Conservation (phyloP, 495 filamentous ascomycete species). For the Jackrogersella minutella region DNA sequence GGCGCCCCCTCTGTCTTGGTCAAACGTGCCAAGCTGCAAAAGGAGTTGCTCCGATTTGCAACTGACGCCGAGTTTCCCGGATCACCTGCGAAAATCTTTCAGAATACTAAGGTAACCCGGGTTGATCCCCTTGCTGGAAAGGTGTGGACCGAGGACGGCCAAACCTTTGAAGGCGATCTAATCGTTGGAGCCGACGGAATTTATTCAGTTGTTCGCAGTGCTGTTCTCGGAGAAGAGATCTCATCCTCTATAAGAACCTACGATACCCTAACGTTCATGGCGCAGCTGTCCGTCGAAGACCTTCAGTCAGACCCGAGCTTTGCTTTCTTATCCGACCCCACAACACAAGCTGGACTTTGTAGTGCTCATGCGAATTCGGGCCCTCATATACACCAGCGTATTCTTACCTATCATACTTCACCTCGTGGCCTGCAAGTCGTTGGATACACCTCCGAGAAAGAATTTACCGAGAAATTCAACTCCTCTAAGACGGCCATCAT, state of each 20-base stretch:
- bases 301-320: slow-evolving; percentile 31
- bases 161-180: slow-evolving; percentile 39
- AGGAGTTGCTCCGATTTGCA: slow-evolving; percentile 40
- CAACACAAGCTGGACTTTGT: slow-evolving; percentile 31
- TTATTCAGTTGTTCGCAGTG: slow-evolving; percentile 34
- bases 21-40: slow-evolving; percentile 37
- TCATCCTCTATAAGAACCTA: slow-evolving; percentile 15
- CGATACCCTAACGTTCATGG: slow-evolving; percentile 37
- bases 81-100: slow-evolving; percentile 32
- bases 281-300: slow-evolving; percentile 36
- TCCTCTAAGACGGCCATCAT: slow-evolving; percentile 37
- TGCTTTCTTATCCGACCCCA: slow-evolving; percentile 33
- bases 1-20: slow-evolving; percentile 38
- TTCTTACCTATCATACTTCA: slow-evolving; percentile 40
- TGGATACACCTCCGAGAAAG: slow-evolving; percentile 40
- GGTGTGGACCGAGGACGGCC: slow-evolving; percentile 40
- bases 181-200: slow-evolving; percentile 44
- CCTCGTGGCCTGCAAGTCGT: slow-evolving; percentile 32
- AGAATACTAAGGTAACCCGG: slow-evolving; percentile 32
- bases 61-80: slow-evolving; percentile 36
- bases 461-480: slow-evolving; percentile 38
- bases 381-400: slow-evolving; percentile 23
- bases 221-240: slow-evolving; percentile 33
- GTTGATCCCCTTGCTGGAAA: slow-evolving; percentile 38
- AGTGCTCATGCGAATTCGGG: slow-evolving; percentile 18